These are phyloP conservation scores for Vickermania spadyakhi DNA, from an alignment of 208 protist species.

Conservation along the genomic window DNA sequence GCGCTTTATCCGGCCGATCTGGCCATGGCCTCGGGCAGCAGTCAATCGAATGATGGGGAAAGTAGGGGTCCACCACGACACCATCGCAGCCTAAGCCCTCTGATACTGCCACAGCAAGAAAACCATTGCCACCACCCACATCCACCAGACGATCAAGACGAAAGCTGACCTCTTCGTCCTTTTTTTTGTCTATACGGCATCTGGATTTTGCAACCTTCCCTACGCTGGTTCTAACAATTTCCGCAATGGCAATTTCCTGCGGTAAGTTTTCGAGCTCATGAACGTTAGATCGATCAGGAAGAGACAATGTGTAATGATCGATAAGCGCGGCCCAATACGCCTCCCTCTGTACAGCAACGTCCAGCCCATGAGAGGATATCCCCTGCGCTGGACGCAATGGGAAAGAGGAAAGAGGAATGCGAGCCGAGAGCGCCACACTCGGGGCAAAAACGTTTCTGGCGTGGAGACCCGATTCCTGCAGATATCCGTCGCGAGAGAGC, in stretches of 20 bases:
- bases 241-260: constrained; percentile 72
- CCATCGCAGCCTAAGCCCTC: constrained; percentile 48
- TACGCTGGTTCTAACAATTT: constrained; percentile 22
- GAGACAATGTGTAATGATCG: constrained; percentile 46
- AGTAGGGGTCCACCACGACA: constrained; percentile 66
- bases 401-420: neutral
- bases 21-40: constrained; percentile 42
- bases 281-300: constrained; percentile 65
- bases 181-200: too few relatives aligned
- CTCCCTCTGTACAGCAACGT: neutral
- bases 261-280: constrained; percentile 80
- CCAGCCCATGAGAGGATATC: too few relatives aligned
- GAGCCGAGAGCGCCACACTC: neutral
- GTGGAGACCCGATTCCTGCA: neutral
- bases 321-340: constrained; percentile 29
- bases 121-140: constrained; percentile 74
- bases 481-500: neutral
- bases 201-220: too few relatives aligned
- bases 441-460: neutral
- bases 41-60: constrained; percentile 63
- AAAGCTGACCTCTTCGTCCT: neutral
- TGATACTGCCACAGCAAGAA: constrained; percentile 54
- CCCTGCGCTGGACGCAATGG: too few relatives aligned
- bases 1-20: constrained; percentile 19
- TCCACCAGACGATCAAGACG: constrained; percentile 38